Base-by-base conservation (phyloP, 1,139 yeast species). In the Pichia sp. region DNA sequence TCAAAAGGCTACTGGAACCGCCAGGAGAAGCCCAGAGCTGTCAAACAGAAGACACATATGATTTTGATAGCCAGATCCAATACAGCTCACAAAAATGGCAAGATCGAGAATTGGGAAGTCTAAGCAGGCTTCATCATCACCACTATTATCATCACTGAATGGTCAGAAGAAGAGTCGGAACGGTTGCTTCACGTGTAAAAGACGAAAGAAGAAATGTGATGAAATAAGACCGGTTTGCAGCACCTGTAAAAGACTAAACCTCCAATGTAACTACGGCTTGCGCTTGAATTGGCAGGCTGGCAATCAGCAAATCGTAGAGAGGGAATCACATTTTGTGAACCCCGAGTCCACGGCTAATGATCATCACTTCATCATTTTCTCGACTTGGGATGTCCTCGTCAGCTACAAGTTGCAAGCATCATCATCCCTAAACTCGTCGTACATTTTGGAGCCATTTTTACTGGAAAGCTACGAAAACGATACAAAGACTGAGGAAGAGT, bases 131-230 rank as follows among this genome's bases (percentile, higher is more conserved):
- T 6, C 45, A 11, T n/a, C 10, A n/a, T 8, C 45, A n/a, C 11
- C n/a, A 13, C 11, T n/a, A 8, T 34, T 8, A 8, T 19, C 42
- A 23, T 36, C 38, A 16, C 11, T 23, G 7, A 44, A 8, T 29
- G 49, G 44, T 19, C 16, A 10, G 8, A 50, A 50, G 19, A 50
- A 50, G 29, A 52, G 51, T 10, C 43, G 56, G 23, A 49, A 51
- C 13, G 64, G 62, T 0, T 62, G 65, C 50, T 45, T 52, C n/a
- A 61, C 59, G 15, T 63, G 66, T 51, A 62, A 60, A 52, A 53
- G 49, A 46, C 45, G 61, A 26, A 63, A 61, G 52, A 57, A 61
- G 45, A 62, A 62, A 46, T 64, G 67, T 44, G 61, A 64, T 46
- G 67, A 65, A 43, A 47, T 52, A 11, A 59, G 49, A 30, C 68